Evolutionary conservation across 306 rosid genomes (phyloP).

Genomic region (Crataegus laevigata): DNA sequence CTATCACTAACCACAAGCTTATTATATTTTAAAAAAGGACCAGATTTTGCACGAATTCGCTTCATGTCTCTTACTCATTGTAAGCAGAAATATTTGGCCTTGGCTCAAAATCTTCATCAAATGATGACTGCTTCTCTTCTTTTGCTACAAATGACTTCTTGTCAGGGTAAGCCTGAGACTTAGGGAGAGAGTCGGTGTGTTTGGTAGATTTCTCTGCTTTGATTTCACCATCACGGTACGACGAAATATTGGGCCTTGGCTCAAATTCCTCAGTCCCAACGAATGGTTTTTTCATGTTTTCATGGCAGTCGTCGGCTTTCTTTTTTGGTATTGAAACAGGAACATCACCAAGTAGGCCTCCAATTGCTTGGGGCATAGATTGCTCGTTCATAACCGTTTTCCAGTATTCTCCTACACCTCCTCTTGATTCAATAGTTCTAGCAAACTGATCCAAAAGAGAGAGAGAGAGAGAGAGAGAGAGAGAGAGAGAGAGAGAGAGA

Average conservation of each 20-base stretch:
- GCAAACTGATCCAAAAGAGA: not conserved
- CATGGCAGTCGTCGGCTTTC: not conserved
- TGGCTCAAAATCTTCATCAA: conserved; percentile 2
- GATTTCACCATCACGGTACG: not conserved
- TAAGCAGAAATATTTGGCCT: not conserved
- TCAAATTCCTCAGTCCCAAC: conserved; percentile 8
- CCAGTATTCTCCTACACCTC: not conserved
- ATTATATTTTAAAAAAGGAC: not conserved
- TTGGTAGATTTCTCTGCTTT: not conserved
- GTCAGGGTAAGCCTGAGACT: too few species aligned
- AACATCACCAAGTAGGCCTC: not conserved
- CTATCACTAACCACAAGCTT: not conserved
- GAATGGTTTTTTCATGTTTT: not conserved
- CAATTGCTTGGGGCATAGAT: conserved; percentile 15
- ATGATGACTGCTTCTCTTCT: not conserved
- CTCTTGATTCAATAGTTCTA: conserved; percentile 2
- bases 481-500: too few species aligned
- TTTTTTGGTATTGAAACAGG: not conserved
- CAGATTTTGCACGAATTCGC: not conserved
- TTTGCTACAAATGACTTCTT: not conserved
- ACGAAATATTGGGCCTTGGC: not conserved
- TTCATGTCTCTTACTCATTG: not conserved
- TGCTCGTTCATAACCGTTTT: not conserved
- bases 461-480: too few species aligned
- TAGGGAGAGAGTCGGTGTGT: not conserved